These are phyloP conservation scores for Hamamelis virginiana DNA, from an alignment of 164 flowering plant genomes.

Conservation along the genomic window DNA sequence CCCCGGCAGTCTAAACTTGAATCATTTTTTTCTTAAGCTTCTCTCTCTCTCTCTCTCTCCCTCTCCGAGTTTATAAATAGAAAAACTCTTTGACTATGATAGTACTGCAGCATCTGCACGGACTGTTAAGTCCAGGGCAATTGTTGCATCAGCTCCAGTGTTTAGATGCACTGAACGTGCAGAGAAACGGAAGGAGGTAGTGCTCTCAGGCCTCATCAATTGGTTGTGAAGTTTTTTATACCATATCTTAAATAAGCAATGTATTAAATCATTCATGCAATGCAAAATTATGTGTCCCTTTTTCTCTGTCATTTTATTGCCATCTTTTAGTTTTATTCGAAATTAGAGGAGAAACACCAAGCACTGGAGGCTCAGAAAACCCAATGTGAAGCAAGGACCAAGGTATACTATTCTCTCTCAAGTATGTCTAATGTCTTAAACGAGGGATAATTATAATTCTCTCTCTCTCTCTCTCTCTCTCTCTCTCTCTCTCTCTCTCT, in stretches of 20 bases:
- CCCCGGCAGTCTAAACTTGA: constrained; percentile 3
- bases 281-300: too few relatives aligned
- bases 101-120: constrained; percentile 41
- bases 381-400: constrained; percentile 58
- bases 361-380: constrained; percentile 63
- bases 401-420: constrained; percentile 33
- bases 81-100: constrained; percentile 30
- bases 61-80: neutral
- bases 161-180: constrained; percentile 49
- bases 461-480: neutral
- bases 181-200: constrained; percentile 66
- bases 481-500: neutral
- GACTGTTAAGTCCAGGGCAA: constrained; percentile 26
- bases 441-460: too few relatives aligned
- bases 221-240: neutral
- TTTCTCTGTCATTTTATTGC: neutral
- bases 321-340: constrained; percentile 47
- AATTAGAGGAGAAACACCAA: constrained; percentile 63
- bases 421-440: neutral
- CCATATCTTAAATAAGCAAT: too few relatives aligned
- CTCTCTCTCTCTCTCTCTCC: neutral
- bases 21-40: neutral
- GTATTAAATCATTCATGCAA: too few relatives aligned
- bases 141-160: constrained; percentile 44
- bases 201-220: neutral